phyloP scores from a whole-genome alignment of 495 filamentous ascomycete species.

The Penicillium bovifimosum region DNA sequence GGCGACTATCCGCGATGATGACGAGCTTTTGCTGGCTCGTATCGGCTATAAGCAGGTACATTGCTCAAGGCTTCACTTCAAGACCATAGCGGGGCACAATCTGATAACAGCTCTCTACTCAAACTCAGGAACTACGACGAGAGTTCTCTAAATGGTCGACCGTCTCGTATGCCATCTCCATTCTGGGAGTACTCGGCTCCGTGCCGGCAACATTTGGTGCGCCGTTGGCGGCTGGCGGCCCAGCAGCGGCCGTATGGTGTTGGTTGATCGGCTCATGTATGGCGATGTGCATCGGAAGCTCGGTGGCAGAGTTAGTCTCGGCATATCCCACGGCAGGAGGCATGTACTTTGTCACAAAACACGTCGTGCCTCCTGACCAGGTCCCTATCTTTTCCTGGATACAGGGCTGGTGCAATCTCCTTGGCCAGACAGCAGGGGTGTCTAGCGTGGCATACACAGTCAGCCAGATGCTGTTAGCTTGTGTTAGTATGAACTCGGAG shows the following conservation, averaged over 20 bases:
- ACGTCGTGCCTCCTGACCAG: slow-evolving; percentile 52
- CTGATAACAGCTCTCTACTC: background rate
- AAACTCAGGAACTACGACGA: slow-evolving; percentile 50
- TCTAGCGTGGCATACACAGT: slow-evolving; percentile 53
- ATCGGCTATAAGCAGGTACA: slow-evolving; percentile 68
- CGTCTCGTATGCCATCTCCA: slow-evolving; percentile 68
- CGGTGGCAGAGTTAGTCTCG: slow-evolving; percentile 57
- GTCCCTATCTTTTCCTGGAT: slow-evolving; percentile 56
- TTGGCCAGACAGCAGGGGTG: slow-evolving; percentile 56
- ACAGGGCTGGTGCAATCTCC: slow-evolving; percentile 58
- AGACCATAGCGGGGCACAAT: slow-evolving; percentile 1
- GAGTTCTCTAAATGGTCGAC: slow-evolving; percentile 74
- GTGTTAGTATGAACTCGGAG: slow-evolving; percentile 51
- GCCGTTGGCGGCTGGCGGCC: slow-evolving; percentile 60
- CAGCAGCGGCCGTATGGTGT: slow-evolving; percentile 66
- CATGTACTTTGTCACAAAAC: slow-evolving; percentile 61
- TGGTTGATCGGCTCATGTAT: slow-evolving; percentile 66
- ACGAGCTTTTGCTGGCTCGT: slow-evolving; percentile 58
- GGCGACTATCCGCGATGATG: slow-evolving; percentile 54
- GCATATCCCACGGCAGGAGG: slow-evolving; percentile 60
- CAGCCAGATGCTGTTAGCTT: slow-evolving; percentile 54
- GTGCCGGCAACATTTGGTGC: slow-evolving; percentile 63
- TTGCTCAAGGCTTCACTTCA: background rate
- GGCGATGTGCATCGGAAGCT: slow-evolving; percentile 63
- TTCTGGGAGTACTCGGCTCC: slow-evolving; percentile 63